Evolutionary conservation across 345 rosid species (phyloP).

Genomic region (Salix viminalis): DNA sequence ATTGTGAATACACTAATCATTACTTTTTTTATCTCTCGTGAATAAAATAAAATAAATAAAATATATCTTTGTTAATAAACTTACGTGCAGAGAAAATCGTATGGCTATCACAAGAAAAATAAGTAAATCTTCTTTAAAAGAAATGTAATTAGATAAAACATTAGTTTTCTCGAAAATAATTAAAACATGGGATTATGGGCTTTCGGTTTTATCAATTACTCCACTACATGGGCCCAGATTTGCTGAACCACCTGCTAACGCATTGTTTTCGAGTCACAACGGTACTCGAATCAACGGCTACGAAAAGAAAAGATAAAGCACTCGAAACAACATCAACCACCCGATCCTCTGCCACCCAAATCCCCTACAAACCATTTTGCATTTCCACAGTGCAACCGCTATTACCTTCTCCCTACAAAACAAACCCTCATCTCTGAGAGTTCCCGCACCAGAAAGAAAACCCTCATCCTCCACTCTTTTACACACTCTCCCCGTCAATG

Average conservation of each 20-base stretch:
- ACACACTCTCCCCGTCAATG: not conserved
- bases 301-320: not conserved
- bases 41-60: too few species aligned
- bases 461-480: not conserved
- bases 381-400: not conserved
- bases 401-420: not conserved
- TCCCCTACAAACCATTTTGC: slow-evolving; percentile 11
- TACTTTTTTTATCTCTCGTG: too few species aligned
- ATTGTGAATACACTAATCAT: too few species aligned
- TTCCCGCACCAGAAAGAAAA: not conserved
- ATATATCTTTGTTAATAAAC: too few species aligned
- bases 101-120: too few species aligned
- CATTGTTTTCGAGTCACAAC: not conserved
- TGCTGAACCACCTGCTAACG: not conserved
- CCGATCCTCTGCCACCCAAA: not conserved
- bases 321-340: not conserved
- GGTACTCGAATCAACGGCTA: not conserved
- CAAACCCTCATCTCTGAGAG: slow-evolving; percentile 27
- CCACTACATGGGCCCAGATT: not conserved
- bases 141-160: not conserved
- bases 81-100: too few species aligned
- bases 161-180: not conserved
- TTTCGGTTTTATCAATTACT: not conserved
- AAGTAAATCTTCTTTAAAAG: too few species aligned
- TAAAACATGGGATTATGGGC: not conserved